Evolutionary conservation across 2,329 filamentous ascomycete species (phyloP), one percentile per base, ranked within the genome.

Genomic region (Penicillium hordei): DNA sequence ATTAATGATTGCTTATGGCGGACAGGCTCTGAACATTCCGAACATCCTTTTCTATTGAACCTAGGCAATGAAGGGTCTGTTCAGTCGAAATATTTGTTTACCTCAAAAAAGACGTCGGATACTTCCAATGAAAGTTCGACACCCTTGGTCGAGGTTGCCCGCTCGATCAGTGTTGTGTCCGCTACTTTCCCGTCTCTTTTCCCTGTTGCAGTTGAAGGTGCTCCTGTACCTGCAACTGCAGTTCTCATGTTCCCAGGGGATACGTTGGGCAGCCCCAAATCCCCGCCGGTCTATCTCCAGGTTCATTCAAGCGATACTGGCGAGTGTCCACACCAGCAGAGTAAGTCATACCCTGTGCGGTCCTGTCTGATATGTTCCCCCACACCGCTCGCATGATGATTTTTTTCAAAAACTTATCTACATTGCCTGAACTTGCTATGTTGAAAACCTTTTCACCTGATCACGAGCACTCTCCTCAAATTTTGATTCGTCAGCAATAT

Each of bases 361-460:
- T 45, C 60, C 42, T 58, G 58, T 62, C 39, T 38, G 38, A 60
- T 59, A 59, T 39, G 36, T 15, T 59, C 60, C 56, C 39, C 42
- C 17, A 8, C 52, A 50, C 67, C 69, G 68, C 73, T 82, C 83
- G 82, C 72, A 89, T 92, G 93, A 97, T 97, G 93, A 96, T 82
- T 66, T 77, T 77, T 84, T 78, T 76, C 55, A 64, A 71, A 64
- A 95, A 94, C 93, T 97, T 97, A 97, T 97, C 93, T 97, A 97
- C 93, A 97, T 97, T 97, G 92, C 90, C 93, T 93, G 93, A 74
- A 96, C 89, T 79, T 80, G 76, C 83, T 83, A 89, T 96, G 93
- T 95, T 87, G 92, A 94, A 83, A 83, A 82, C 75, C 61, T 82
- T 82, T 92, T 89, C 93, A 88, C 91, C 52, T 96, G 91, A 95